phyloP scores from a whole-genome alignment of 2,329 filamentous ascomycete genomes.

The Aspergillus phoenicis region DNA sequence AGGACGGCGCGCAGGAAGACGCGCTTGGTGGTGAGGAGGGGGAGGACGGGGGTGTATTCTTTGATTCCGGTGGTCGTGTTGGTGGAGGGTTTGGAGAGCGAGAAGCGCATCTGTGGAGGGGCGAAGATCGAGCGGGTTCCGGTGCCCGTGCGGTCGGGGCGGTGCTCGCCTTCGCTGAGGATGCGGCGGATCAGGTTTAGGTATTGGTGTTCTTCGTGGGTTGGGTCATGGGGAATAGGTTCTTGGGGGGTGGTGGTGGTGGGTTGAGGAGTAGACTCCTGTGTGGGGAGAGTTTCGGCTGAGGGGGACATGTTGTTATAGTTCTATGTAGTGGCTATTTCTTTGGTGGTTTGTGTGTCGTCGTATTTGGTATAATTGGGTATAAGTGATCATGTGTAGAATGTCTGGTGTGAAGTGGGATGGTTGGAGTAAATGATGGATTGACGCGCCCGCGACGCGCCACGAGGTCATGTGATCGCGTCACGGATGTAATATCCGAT shows the following conservation, averaged over 20 bases:
- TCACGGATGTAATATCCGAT: too few species aligned
- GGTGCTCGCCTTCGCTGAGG: constrained; percentile 77
- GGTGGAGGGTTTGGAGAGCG: constrained; percentile 63
- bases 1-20: constrained; percentile 91
- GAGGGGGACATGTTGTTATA: constrained; percentile 8
- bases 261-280: constrained; percentile 17
- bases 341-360: neutral
- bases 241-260: constrained; percentile 6
- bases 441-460: constrained; percentile 31
- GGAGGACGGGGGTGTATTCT: constrained; percentile 65
- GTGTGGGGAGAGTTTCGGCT: neutral
- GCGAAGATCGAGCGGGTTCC: constrained; percentile 90
- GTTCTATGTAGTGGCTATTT: neutral
- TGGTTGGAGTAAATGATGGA: neutral
- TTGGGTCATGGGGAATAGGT: constrained; percentile 28
- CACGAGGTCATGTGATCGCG: constrained; percentile 30
- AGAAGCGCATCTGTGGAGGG: constrained; percentile 82
- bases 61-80: constrained; percentile 17
- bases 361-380: neutral
- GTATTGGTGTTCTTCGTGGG: constrained; percentile 92
- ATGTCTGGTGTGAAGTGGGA: neutral
- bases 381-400: neutral
- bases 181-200: constrained; percentile 86
- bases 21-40: constrained; percentile 94
- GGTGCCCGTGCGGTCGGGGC: constrained; percentile 90